Conservation (phyloP, 306 rosid genomes). For the Cicer judaicum region DNA sequence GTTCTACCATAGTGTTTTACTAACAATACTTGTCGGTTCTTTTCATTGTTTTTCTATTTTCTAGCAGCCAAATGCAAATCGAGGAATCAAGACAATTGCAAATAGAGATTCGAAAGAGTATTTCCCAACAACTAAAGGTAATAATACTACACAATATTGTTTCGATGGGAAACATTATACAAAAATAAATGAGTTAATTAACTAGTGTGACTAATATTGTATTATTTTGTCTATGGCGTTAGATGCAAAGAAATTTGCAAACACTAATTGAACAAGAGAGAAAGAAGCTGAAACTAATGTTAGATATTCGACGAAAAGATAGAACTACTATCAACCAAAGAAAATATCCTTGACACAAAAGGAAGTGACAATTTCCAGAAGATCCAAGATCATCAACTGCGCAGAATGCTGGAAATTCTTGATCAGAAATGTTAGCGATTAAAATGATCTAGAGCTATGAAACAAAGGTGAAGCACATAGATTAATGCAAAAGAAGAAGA, state of each 20-base stretch:
- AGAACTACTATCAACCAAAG: constrained; percentile 29
- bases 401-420: neutral
- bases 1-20: neutral
- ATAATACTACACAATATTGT: neutral
- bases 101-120: constrained; percentile 48
- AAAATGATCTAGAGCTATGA: neutral
- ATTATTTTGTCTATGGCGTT: neutral
- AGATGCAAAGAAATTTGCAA: constrained; percentile 55
- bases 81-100: constrained; percentile 53
- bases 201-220: no score
- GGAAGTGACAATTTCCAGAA: no score
- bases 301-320: constrained; percentile 33
- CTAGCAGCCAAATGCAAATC: constrained; percentile 50
- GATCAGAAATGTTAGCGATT: neutral
- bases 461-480: neutral
- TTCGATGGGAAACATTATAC: neutral
- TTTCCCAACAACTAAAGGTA: constrained; percentile 56
- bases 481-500: neutral
- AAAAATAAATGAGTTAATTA: neutral
- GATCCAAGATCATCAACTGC: no score
- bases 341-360: neutral
- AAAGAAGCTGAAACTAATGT: constrained; percentile 46
- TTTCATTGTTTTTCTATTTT: neutral
- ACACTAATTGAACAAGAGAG: constrained; percentile 44
- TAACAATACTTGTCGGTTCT: no score